Percentiles rank a stretch among this genome's conserved stretches.
phyloP scores from a whole-genome alignment of 768 basidiomycete species.

The Leccinum subtestaceum region DNA sequence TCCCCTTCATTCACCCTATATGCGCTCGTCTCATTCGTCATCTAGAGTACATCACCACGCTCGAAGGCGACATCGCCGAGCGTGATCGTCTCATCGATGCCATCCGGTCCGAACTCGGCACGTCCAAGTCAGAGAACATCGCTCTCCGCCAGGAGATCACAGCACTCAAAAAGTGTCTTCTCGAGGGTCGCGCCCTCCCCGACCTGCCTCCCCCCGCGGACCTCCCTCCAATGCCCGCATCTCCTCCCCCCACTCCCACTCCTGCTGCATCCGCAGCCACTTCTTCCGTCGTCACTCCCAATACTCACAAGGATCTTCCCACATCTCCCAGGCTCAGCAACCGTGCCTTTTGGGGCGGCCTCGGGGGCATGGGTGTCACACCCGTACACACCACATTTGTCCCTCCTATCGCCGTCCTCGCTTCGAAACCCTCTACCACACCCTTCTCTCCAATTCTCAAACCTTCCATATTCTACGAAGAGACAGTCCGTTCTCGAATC shows the following conservation, averaged over 20 bases:
- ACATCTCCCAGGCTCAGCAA: slow-evolving; percentile 53
- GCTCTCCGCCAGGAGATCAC: slow-evolving; percentile 78
- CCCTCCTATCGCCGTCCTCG: slow-evolving; percentile 54
- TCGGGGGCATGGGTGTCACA: slow-evolving; percentile 65
- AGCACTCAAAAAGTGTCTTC: slow-evolving; percentile 68
- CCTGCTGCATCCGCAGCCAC: slow-evolving; percentile 16
- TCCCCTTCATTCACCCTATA: background rate
- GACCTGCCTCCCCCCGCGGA: slow-evolving; percentile 47
- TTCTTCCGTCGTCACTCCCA: slow-evolving; percentile 51
- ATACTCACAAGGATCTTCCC: slow-evolving; percentile 76
- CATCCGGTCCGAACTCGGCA: slow-evolving; percentile 80
- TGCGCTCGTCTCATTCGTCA: background rate
- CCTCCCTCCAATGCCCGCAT: slow-evolving; percentile 35
- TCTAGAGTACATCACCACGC: slow-evolving; percentile 88
- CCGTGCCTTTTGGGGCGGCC: slow-evolving; percentile 80
- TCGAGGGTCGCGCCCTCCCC: slow-evolving; percentile 57
- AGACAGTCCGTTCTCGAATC: slow-evolving; percentile 23
- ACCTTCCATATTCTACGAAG: slow-evolving; percentile 32
- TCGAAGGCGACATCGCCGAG: slow-evolving; percentile 91
- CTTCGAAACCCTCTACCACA: slow-evolving; percentile 21
- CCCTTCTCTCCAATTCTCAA: slow-evolving; percentile 23
- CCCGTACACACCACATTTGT: slow-evolving; percentile 83
- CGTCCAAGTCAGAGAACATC: slow-evolving; percentile 74
- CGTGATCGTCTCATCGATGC: slow-evolving; percentile 88
- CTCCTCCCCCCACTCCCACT: slow-evolving; percentile 37